Conservation (phyloP, 129 eudicot genomes). For the carrot (Daucus carota) region DH1_v3.0 NC_030387.2:32238501-32239000, state of each 20-base stretch:
- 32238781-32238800: not conserved
- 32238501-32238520: conserved; percentile 72
- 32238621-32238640: not conserved
- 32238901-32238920: not conserved
- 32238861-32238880: not conserved
- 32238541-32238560: conserved; percentile 57
- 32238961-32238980: not conserved
- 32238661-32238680: not conserved
- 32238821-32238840: too few relatives aligned
- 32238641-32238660: not conserved
- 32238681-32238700: not conserved
- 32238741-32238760: too few relatives aligned
- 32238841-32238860: too few relatives aligned
- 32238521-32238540: conserved; percentile 81
- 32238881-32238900: not conserved
- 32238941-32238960: too few relatives aligned
- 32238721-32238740: not conserved
- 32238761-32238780: not conserved
- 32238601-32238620: not conserved
- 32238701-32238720: not conserved
- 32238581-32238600: not conserved
- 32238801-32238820: not conserved
- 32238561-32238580: conserved; percentile 65
- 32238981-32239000: not conserved
- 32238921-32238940: too few relatives aligned